Base-by-base conservation (phyloP, 805 yeast species). In the Saccharomyces mikatae region DNA sequence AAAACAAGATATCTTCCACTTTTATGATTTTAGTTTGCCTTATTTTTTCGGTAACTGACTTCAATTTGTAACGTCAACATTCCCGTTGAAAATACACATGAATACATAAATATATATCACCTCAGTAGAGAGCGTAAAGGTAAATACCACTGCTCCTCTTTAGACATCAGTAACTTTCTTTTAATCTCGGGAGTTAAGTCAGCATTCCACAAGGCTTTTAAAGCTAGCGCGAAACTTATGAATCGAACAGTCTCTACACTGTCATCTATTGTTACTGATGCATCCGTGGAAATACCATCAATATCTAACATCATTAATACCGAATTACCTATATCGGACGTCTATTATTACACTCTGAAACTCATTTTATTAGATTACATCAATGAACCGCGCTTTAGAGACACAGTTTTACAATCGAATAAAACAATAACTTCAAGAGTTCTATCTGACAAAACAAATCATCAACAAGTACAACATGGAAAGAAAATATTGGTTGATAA, bases 331-430 rank as follows among this genome's bases (percentile, higher is more conserved):
- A 41, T 24, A 6, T 52, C 58, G 2, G 32, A 32, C 6, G 51
- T 51, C 4, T 84, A 85, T 59, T 75, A 76, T 49, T 74, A 78
- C 30, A 75, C 83, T 1, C 62, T 86, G 48, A 81, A 83, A 60
- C 68, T 82, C 6, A 65, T 84, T 2, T 66, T 86, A 11, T 65
- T 86, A 21, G 85, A 82, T 49, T 84, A 86, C 61, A 71, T 79
- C 52, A 80, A 77, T 55, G 89, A 84, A 66, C 87, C 87, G 1
- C 68, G 89, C 41, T 85, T 84, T 69, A 68, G 76, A 51, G 74
- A 51, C 30, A 53, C 51, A 31, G 29, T 46, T 17, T 36, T 36
- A 6, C 44, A 17, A 36, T 36, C 44, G 10, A 36, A n/a, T 36
- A 36, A 22, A 17, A 36, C 44, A 36, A 24, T 8, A n/a, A 36